phyloP scores from a whole-genome alignment of 371 early-diverging fungal species.

The Mortierella sp. region DNA sequence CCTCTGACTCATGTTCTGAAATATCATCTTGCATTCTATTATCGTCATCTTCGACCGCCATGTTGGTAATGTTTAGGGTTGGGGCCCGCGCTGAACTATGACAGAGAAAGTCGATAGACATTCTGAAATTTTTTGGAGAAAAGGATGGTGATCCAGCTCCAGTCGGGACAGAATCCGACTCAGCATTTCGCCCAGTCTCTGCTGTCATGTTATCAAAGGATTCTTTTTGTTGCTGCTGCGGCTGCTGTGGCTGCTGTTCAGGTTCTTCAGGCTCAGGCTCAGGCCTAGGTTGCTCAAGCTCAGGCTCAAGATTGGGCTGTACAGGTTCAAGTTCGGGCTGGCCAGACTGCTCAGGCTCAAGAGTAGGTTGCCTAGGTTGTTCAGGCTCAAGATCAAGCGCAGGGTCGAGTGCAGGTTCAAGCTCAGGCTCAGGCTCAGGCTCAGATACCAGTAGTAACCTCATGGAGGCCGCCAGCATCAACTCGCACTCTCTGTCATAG shows the following conservation, averaged over 20 bases:
- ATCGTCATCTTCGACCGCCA: neutral
- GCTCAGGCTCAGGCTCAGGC: neutral
- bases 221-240: neutral
- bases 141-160: neutral
- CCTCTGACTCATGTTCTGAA: neutral
- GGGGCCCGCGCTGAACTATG: neutral
- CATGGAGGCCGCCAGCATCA: conserved; percentile 10
- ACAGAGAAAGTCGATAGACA: conserved; percentile 48
- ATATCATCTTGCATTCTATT: neutral
- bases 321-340: too few species aligned
- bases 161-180: neutral
- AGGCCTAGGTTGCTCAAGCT: neutral
- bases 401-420: neutral
- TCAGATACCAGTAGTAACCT: neutral
- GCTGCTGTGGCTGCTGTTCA: neutral
- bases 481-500: conserved; percentile 2
- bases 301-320: neutral
- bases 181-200: neutral
- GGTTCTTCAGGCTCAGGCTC: neutral
- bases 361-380: too few species aligned
- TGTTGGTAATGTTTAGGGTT: neutral
- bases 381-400: too few species aligned
- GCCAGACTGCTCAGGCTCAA: too few species aligned
- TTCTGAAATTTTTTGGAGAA: conserved; percentile 25
- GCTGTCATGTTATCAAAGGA: neutral